Percentiles rank a stretch among this genome's conserved stretches.
These are phyloP conservation scores for Colletotrichum sp. DNA, from an alignment of 2,329 filamentous ascomycete genomes.

Conservation along the genomic window DNA sequence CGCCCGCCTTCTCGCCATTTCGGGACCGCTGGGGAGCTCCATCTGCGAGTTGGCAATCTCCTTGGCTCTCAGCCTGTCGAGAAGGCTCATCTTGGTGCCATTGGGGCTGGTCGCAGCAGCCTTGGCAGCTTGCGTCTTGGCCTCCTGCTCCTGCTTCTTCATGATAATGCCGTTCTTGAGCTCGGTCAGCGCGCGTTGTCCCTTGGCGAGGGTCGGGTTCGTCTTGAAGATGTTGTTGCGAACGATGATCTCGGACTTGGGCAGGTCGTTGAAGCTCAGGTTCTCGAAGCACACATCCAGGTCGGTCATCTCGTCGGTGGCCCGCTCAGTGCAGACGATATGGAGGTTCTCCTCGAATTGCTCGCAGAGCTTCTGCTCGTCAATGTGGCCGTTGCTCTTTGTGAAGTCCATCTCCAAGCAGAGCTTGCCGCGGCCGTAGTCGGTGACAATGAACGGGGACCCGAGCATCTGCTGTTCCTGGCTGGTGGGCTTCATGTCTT, in stretches of 20 bases:
- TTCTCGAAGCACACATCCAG: slow-evolving; percentile 53
- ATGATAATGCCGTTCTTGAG: slow-evolving; percentile 65
- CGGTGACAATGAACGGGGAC: slow-evolving; percentile 49
- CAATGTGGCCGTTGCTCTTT: slow-evolving; percentile 41
- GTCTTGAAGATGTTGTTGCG: slow-evolving; percentile 52
- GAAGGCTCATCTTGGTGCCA: slow-evolving; percentile 65
- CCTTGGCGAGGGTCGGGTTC: slow-evolving; percentile 65
- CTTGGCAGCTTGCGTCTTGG: slow-evolving; percentile 35
- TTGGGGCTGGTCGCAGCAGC: slow-evolving; percentile 40
- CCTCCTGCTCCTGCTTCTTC: slow-evolving; percentile 52
- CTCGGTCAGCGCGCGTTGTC: slow-evolving; percentile 71
- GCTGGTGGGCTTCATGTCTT: slow-evolving; percentile 46
- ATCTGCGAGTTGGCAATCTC: slow-evolving; percentile 57
- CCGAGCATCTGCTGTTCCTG: slow-evolving; percentile 13
- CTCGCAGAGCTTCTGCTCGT: slow-evolving; percentile 56
- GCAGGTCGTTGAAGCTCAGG: slow-evolving; percentile 45
- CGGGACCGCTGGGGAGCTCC: slow-evolving; percentile 46
- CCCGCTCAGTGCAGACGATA: slow-evolving; percentile 43
- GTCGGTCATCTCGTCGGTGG: slow-evolving; percentile 32
- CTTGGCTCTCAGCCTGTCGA: slow-evolving; percentile 79
- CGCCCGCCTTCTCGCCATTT: slow-evolving; percentile 66
- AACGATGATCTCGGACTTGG: slow-evolving; percentile 55
- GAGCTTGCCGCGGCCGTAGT: slow-evolving; percentile 58
- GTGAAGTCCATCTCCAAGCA: slow-evolving; percentile 60
- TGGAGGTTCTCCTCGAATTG: slow-evolving; percentile 59